Conservation (phyloP, 805 yeast genomes). For the Ogataea siamensis region DNA sequence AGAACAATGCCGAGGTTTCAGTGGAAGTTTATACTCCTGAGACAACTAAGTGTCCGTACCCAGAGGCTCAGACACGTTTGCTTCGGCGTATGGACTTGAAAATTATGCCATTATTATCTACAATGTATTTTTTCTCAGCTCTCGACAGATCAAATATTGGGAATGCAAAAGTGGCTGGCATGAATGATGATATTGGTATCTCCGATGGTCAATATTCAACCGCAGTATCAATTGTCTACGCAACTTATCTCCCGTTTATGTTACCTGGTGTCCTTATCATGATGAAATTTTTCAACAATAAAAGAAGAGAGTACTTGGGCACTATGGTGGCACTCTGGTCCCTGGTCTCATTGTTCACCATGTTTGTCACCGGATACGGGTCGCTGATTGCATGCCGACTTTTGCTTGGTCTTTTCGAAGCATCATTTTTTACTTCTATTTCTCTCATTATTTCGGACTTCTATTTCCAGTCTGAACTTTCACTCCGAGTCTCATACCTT, state of each 20-base stretch:
- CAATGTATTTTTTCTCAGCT: conserved; percentile 41
- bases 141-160: conserved; percentile 46
- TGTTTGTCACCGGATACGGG: conserved; percentile 39
- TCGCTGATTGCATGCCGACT: conserved; percentile 41
- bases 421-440: conserved; percentile 37
- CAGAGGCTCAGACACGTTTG: conserved; percentile 32
- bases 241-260: conserved; percentile 43
- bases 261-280: conserved; percentile 40
- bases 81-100: conserved; percentile 42
- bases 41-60: conserved; percentile 13
- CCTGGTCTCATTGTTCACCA: conserved; percentile 39
- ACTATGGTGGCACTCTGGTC: conserved; percentile 44
- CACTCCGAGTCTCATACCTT: conserved; percentile 14
- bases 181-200: conserved; percentile 40
- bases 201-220: conserved; percentile 40
- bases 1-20: not conserved
- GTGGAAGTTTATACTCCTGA: not conserved
- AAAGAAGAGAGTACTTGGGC: conserved; percentile 32
- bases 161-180: conserved; percentile 43
- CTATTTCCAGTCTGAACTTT: conserved; percentile 19
- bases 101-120: conserved; percentile 42
- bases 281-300: conserved; percentile 40
- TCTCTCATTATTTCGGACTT: conserved; percentile 19
- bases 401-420: conserved; percentile 40
- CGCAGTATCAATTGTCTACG: conserved; percentile 40